Conservation (phyloP, 2,329 filamentous ascomycete species). For the Cadophora sp. region DNA sequence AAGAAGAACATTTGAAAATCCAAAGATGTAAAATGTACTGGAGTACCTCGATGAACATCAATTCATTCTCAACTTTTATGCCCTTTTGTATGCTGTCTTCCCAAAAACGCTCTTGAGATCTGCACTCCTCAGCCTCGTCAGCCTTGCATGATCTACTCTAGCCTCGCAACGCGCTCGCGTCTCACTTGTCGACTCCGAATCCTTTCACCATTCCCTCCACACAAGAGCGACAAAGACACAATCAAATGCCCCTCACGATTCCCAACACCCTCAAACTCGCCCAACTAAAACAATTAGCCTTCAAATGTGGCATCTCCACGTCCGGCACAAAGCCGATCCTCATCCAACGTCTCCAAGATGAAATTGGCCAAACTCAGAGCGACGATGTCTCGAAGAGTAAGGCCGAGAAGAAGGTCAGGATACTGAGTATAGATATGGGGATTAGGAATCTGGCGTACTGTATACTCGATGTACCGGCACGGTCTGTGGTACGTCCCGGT, state of each 20-base stretch:
- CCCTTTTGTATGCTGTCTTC: background rate
- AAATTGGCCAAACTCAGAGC: slow-evolving; percentile 39
- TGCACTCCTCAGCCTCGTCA: slow-evolving; percentile 14
- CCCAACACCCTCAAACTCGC: slow-evolving; percentile 53
- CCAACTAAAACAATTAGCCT: slow-evolving; percentile 65
- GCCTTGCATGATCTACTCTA: slow-evolving; percentile 16
- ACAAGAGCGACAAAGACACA: slow-evolving; percentile 3
- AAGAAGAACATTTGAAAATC: too few species aligned
- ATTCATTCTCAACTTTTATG: background rate
- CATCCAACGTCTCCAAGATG: slow-evolving; percentile 55
- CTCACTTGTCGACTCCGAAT: background rate
- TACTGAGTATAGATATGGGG: slow-evolving; percentile 85
- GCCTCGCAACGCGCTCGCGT: slow-evolving; percentile 25
- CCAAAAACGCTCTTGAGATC: background rate
- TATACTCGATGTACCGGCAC: slow-evolving; percentile 53
- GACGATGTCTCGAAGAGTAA: background rate
- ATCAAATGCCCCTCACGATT: slow-evolving; percentile 44
- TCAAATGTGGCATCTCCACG: slow-evolving; percentile 63
- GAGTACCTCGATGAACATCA: too few species aligned
- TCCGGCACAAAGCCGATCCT: slow-evolving; percentile 66
- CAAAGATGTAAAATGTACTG: too few species aligned
- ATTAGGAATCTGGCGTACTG: slow-evolving; percentile 82
- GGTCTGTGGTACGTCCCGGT: background rate
- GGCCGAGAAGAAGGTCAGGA: slow-evolving; percentile 44
- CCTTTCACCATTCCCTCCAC: background rate